Base-by-base conservation (phyloP, 495 filamentous ascomycete genomes). In the Hypoxylon subgilvum region DNA sequence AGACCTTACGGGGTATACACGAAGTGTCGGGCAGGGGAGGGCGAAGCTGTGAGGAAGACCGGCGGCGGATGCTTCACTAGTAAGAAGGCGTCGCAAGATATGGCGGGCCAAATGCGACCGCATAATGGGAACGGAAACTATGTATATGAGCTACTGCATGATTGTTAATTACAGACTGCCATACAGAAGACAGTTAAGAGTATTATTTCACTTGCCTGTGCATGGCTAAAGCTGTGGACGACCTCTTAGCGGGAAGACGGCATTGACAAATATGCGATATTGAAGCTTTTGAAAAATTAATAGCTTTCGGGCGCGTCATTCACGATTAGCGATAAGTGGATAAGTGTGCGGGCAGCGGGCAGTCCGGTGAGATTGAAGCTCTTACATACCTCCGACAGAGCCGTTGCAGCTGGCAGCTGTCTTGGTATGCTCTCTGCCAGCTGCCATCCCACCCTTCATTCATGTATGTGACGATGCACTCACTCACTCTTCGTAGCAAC, bases 81-180 rank as follows among this genome's bases (percentile, higher is more conserved):
- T 53, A 58, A 61, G 70, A 63, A 64, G 60, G 64, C 69, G 69
- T 64, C 65, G 66, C 63, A 67, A 65, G 62, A 60, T 69, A 73
- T 73, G 65, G 65, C 70, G 70, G 63, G 70, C 55, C 61, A 96
- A 82, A 67, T 91, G 88, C 72, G 91, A 92, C 67, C 87, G 88
- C 91, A 95, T 95, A 57, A 72, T 65, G 72, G 66, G 60, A 70
- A 57, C 69, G 49, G 49, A 55, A 45, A 55, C 58, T 70, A 72
- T 53, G 51, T 60, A 47, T 47, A 42, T 19, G 32, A 38, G 40
- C 50, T 67, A 55, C 66, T 69, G 55, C 52, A 50, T 52, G 18
- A 22, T 35, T 18, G 42, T 70, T 65, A 70, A 61, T 40, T 34
- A 57, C 18, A 34, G 30, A 48, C 48, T 50, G 40, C n/a, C n/a